Evolutionary conservation across 345 rosid genomes (phyloP).

Genomic region (Euphorbia peplus): DNA sequence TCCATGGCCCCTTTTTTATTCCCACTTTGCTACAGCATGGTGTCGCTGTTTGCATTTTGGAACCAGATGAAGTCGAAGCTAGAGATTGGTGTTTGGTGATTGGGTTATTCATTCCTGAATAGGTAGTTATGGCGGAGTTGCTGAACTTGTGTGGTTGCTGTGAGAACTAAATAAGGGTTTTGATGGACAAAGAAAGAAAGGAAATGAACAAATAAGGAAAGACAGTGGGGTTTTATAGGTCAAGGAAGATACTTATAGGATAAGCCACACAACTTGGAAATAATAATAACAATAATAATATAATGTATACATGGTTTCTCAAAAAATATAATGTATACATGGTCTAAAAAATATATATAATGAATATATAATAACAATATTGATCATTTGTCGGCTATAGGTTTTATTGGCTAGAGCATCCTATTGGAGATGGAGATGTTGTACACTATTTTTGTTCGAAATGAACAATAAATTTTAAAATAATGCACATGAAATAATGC

Average conservation of each 20-base stretch:
- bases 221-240: not conserved
- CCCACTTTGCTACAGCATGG: constrained; percentile 37
- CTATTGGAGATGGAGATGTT: too few species aligned
- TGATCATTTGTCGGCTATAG: too few species aligned
- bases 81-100: not conserved
- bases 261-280: not conserved
- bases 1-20: constrained; percentile 63
- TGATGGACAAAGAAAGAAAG: not conserved
- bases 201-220: too few species aligned
- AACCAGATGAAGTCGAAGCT: constrained; percentile 14
- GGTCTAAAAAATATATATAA: too few species aligned
- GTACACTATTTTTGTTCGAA: too few species aligned
- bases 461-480: too few species aligned
- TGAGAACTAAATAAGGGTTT: not conserved
- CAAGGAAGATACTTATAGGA: not conserved
- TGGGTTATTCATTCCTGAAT: not conserved
- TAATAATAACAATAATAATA: too few species aligned
- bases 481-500: too few species aligned
- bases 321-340: too few species aligned
- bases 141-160: not conserved
- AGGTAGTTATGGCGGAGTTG: not conserved
- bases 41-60: constrained; percentile 3
- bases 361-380: too few species aligned
- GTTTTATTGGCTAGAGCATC: too few species aligned
- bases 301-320: too few species aligned